Conservation (phyloP, 345 rosid species). For the Reutealis trisperma region DNA sequence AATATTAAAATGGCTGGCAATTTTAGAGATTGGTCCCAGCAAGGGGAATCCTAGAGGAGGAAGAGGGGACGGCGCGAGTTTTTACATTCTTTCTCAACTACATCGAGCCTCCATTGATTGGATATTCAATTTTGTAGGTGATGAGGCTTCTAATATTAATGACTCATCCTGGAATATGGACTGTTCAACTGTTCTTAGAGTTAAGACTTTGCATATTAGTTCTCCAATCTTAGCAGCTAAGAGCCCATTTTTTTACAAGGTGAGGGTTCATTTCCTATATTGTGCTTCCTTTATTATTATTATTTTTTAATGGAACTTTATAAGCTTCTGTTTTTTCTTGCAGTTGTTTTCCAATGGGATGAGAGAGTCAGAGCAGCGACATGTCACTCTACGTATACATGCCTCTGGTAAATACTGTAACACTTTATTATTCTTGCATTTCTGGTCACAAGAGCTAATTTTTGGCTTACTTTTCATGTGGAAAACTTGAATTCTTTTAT, state of each 20-base stretch:
- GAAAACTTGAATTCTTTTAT: neutral
- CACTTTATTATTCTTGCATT: neutral
- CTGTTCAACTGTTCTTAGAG: constrained; percentile 43
- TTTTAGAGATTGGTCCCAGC: constrained; percentile 1
- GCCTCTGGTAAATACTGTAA: constrained; percentile 55
- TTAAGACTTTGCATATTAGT: constrained; percentile 63
- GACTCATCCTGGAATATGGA: constrained; percentile 44
- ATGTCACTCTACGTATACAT: constrained; percentile 62
- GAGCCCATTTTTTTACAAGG: constrained; percentile 83
- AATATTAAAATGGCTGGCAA: neutral
- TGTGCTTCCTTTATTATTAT: constrained; percentile 6
- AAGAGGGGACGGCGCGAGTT: too few species aligned
- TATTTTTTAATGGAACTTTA: neutral
- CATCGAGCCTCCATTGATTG: too few species aligned
- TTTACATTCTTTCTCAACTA: too few species aligned
- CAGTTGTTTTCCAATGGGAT: constrained; percentile 85
- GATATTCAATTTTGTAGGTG: constrained; percentile 32
- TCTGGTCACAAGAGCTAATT: neutral
- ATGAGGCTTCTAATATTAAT: constrained; percentile 30
- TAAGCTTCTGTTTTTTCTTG: constrained; percentile 3
- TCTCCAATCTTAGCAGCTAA: constrained; percentile 78
- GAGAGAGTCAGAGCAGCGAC: constrained; percentile 71
- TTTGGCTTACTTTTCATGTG: neutral
- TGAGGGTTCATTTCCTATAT: constrained; percentile 19
- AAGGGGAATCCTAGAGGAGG: too few species aligned